Base-by-base conservation (phyloP, 306 rosid species). In the Cicer cuneatum region DNA sequence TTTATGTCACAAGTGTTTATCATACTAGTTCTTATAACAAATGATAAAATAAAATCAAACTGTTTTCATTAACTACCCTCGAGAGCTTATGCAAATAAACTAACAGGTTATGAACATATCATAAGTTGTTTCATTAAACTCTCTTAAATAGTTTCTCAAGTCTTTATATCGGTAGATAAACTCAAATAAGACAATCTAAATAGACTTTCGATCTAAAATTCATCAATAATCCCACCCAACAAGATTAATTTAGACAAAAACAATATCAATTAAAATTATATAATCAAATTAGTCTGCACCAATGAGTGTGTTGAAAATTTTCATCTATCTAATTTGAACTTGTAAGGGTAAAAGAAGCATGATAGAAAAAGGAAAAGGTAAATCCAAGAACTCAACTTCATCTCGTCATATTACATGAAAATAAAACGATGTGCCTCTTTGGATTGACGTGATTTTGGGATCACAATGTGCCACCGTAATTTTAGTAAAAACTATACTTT, bases 251-350 rank as follows among this genome's bases (percentile, higher is more conserved):
- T 4, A 29, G 35, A 29, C 35, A 29, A n/a, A n/a, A n/a, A 29
- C 5, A 4, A 29, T 29, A 29, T 8, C 35, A 38, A 7, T 21
- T 6, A 11, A 6, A 14, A 41, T 37, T 38, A 7, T 51, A 66
- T 4, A 66, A 24, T 69, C 24, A 29, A 60, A 54, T 62, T 63
- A 73, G 46, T 54, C 29, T 35, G 6, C 62, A 14, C 13, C 65
- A 29, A 19, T 71, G 12, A 37, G 11, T 46, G 68, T 57, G 49
- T 43, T 69, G 51, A 69, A 72, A 46, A 21, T 49, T 65, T 65
- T 52, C 60, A 66, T 35, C 47, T 8, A 19, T 42, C 35, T 69
- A 43, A 29, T 29, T 29, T 29, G 35, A 29, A 29, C 35, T 0
- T 62, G 40, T 4, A 45, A 48, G 56, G 38, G 43, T 71, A 13